A percentile compares a stretch with the other conserved stretches of the same genome.
Evolutionary conservation across 768 basidiomycete species (phyloP).

Genomic region (Panellus pusillus): DNA sequence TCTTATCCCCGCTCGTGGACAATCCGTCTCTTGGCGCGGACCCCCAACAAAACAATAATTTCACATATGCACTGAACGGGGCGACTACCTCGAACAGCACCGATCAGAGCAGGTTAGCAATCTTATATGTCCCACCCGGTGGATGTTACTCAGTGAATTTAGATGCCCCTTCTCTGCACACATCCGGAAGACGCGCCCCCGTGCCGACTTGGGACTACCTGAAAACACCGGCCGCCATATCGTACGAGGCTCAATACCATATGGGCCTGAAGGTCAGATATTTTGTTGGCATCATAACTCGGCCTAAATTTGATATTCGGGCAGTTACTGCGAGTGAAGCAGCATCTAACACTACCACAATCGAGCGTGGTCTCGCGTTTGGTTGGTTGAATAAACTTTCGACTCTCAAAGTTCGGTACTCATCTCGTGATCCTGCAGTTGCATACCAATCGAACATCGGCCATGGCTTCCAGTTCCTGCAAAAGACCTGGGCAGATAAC

Average conservation of each 20-base stretch:
- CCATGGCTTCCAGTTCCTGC: constrained; percentile 11
- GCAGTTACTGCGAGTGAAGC: constrained; percentile 3
- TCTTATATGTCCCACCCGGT: no score
- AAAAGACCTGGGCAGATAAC: constrained; percentile 8
- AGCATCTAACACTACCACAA: neutral
- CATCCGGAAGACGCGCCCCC: constrained; percentile 27
- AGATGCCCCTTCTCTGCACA: constrained; percentile 30
- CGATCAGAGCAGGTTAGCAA: neutral
- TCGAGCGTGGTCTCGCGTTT: constrained; percentile 17
- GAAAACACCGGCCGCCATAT: constrained; percentile 17
- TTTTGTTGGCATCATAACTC: neutral
- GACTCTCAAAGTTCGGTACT: neutral
- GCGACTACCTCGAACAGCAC: neutral
- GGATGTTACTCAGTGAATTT: neutral
- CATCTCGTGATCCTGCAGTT: neutral
- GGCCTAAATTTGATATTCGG: neutral
- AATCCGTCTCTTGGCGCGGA: constrained; percentile 17
- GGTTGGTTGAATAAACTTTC: neutral
- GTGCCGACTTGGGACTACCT: constrained; percentile 19
- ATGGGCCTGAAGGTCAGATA: constrained; percentile 22
- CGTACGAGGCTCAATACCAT: constrained; percentile 34
- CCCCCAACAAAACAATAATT: constrained; percentile 25
- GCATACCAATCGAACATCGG: constrained; percentile 13
- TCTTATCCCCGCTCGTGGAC: constrained; percentile 23
- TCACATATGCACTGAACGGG: constrained; percentile 22